Evolutionary conservation across 371 early-diverging fungal genomes (phyloP).

Genomic region (Lichtheimia corymbifera): DNA sequence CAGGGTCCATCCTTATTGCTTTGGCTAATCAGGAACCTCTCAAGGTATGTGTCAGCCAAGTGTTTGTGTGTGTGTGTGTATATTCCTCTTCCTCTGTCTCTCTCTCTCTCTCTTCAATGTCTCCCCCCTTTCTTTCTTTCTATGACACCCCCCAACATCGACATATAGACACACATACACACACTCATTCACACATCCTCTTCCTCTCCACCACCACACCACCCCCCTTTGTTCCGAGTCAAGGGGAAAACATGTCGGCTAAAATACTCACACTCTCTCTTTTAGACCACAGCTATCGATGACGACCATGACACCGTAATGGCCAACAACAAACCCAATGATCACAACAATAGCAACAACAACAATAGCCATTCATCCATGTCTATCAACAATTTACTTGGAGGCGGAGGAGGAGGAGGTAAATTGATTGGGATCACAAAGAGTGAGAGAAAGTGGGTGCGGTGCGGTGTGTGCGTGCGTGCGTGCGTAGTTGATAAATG

Average conservation of each 20-base stretch:
- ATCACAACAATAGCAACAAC: constrained; percentile 1
- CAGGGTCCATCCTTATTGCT: constrained; percentile 46
- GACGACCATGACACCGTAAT: constrained; percentile 13
- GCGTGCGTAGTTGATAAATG: no score
- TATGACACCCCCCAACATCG: no score
- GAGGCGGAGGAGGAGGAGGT: constrained; percentile 9
- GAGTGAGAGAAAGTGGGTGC: not conserved
- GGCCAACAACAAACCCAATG: constrained; percentile 11
- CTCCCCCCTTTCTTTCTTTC: not conserved
- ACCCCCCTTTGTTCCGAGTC: constrained; percentile 4
- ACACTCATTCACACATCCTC: no score
- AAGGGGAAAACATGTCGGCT: constrained; percentile 2
- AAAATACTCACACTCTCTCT: constrained; percentile 2
- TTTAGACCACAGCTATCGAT: not conserved
- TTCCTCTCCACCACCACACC: not conserved
- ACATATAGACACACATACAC: no score
- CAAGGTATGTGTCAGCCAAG: not conserved
- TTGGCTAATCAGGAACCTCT: constrained; percentile 37
- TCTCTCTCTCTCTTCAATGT: not conserved
- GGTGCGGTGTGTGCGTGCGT: not conserved
- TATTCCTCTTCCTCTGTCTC: not conserved
- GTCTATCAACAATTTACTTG: constrained; percentile 26
- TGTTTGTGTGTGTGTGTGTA: not conserved
- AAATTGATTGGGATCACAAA: not conserved
- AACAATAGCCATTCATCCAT: constrained; percentile 16